Conservation (phyloP, 305 asterid genomes). For the Rubia peregrina region DNA sequence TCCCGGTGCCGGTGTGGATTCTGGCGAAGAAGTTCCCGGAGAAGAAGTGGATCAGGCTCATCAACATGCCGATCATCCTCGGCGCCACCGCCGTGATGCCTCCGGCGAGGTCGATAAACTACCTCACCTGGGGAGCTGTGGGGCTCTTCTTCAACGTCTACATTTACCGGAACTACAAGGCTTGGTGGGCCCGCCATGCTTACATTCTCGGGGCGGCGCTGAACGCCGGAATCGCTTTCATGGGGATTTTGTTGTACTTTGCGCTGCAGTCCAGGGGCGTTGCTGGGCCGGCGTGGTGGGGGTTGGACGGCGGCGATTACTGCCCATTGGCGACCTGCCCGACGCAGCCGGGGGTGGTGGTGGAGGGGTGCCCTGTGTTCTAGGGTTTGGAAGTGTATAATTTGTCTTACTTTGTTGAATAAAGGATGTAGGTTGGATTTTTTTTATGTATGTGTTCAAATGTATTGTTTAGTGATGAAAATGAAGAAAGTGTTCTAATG, state of each 20-base stretch:
- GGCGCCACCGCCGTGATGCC: slow-evolving; percentile 39
- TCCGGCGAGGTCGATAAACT: slow-evolving; percentile 51
- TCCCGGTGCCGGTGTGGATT: slow-evolving; percentile 60
- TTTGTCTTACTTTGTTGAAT: background rate
- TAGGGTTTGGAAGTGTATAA: background rate
- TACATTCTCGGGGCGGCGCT: slow-evolving; percentile 53
- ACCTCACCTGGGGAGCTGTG: slow-evolving; percentile 40
- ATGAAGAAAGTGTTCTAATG: too few relatives aligned
- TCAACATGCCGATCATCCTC: slow-evolving; percentile 48
- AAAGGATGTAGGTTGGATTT: background rate
- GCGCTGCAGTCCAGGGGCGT: slow-evolving; percentile 26
- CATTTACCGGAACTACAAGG: slow-evolving; percentile 35
- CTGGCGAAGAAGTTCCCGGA: slow-evolving; percentile 42
- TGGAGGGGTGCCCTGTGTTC: slow-evolving; percentile 48
- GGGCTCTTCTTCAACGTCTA: slow-evolving; percentile 43
- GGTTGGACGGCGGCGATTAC: slow-evolving; percentile 37
- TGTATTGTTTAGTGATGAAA: too few relatives aligned
- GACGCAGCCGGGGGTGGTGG: slow-evolving; percentile 44
- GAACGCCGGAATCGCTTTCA: slow-evolving; percentile 59
- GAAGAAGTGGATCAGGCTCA: slow-evolving; percentile 45
- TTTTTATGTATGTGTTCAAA: too few relatives aligned
- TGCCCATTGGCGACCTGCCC: slow-evolving; percentile 60
- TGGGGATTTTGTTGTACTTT: slow-evolving; percentile 42
- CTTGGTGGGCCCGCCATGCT: slow-evolving; percentile 69
- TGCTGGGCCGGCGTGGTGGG: slow-evolving; percentile 59